phyloP scores from a whole-genome alignment of 352 stramenopile genomes.

The Hyaloperonospora brassicae region DNA sequence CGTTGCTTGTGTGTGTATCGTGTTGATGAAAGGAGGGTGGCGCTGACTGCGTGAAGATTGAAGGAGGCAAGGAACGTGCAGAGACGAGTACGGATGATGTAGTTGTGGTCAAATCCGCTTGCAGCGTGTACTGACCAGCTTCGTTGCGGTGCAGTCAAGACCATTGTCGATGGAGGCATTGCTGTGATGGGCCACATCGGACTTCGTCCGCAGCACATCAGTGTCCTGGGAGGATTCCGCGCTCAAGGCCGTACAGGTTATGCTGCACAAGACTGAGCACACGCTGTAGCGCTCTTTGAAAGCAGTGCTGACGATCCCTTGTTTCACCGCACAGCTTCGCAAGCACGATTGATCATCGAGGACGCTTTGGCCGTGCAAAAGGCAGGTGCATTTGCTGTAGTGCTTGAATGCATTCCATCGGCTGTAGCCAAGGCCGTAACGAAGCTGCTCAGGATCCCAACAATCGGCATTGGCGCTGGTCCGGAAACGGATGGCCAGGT shows the following conservation, averaged over 20 bases:
- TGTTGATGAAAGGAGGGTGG: conserved; percentile 82
- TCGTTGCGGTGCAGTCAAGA: conserved; percentile 38
- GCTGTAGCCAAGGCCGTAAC: conserved; percentile 92
- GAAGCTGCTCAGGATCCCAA: conserved; percentile 93
- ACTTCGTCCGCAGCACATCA: conserved; percentile 93
- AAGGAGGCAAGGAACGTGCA: conserved; percentile 86
- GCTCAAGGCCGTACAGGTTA: conserved; percentile 92
- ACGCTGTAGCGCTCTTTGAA: background rate
- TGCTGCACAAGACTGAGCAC: background rate
- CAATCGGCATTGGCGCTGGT: conserved; percentile 97
- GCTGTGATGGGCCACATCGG: conserved; percentile 98
- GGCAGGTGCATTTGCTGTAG: conserved; percentile 92
- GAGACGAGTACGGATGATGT: conserved; percentile 42
- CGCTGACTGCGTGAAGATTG: conserved; percentile 97
- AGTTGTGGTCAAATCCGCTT: background rate
- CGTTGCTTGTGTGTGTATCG: background rate
- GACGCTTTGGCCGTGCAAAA: conserved; percentile 93
- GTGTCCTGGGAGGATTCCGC: conserved; percentile 93
- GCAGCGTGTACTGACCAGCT: background rate
- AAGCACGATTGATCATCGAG: conserved; percentile 91
- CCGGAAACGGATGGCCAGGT: conserved; percentile 92
- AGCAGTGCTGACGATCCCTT: background rate
- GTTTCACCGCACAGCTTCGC: conserved; percentile 20
- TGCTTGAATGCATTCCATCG: conserved; percentile 79
- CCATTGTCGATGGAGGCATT: conserved; percentile 79